Percentiles rank a stretch among this genome's conserved stretches.
Evolutionary conservation across 345 rosid species (phyloP).

Genomic region (Camelina sativa): DNA sequence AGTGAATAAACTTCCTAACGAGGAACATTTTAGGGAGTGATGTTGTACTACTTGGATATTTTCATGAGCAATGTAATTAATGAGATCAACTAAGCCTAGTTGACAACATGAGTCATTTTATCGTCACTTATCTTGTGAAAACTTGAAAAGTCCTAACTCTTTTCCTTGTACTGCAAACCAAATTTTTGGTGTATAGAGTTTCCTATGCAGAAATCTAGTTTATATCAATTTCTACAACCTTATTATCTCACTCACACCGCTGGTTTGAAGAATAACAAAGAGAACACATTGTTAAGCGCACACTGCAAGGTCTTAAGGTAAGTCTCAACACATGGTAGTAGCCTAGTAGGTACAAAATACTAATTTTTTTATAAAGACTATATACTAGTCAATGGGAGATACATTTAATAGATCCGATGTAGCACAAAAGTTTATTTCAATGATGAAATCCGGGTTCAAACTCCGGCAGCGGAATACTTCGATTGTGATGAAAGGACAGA

Average conservation of each 20-base stretch:
- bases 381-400: neutral
- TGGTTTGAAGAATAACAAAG: no score
- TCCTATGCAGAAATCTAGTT: neutral
- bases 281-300: neutral
- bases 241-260: no score
- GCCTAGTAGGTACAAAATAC: neutral
- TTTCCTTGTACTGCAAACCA: neutral
- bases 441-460: neutral
- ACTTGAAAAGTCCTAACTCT: neutral
- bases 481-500: no score
- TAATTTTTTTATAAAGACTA: neutral
- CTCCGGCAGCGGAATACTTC: neutral
- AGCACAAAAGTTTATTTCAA: slow-evolving; percentile 8
- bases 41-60: slow-evolving; percentile 4
- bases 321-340: neutral
- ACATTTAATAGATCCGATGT: neutral
- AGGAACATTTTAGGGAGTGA: slow-evolving; percentile 15
- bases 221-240: neutral
- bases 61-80: slow-evolving; percentile 1
- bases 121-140: neutral
- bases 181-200: neutral
- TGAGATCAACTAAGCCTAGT: neutral
- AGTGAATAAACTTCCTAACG: slow-evolving; percentile 24
- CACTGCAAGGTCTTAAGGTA: no score
- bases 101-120: neutral